Conservation (phyloP, 495 filamentous ascomycete species). For the Aspergillus leporis region DNA sequence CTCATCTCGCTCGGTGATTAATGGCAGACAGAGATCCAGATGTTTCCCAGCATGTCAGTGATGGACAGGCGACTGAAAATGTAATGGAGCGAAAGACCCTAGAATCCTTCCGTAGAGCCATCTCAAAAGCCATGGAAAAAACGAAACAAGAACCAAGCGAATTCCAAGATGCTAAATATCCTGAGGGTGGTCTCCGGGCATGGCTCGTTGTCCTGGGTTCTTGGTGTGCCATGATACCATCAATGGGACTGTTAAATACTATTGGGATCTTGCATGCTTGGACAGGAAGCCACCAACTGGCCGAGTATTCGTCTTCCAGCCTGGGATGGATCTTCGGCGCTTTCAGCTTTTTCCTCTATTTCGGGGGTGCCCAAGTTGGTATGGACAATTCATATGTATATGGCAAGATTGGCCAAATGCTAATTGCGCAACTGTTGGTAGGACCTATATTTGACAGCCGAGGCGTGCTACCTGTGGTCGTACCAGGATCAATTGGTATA, state of each 20-base stretch:
- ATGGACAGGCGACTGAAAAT: neutral
- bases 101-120: neutral
- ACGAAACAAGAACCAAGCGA: neutral
- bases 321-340: conserved; percentile 76
- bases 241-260: conserved; percentile 68
- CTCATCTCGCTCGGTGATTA: neutral
- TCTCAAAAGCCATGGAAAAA: neutral
- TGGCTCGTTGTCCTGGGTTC: conserved; percentile 68
- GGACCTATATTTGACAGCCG: conserved; percentile 36
- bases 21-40: neutral
- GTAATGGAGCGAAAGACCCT: neutral
- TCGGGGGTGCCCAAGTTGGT: conserved; percentile 47
- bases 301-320: conserved; percentile 52
- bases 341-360: conserved; percentile 60
- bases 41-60: neutral
- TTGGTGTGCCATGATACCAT: conserved; percentile 61
- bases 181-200: conserved; percentile 65
- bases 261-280: conserved; percentile 60
- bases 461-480: conserved; percentile 22
- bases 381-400: conserved; percentile 9
- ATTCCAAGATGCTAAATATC: conserved; percentile 35
- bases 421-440: neutral
- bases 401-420: neutral
- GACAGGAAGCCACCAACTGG: conserved; percentile 58
- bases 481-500: conserved; percentile 32